phyloP scores from a whole-genome alignment of 805 yeast genomes.

The Candida krabiensis region DNA sequence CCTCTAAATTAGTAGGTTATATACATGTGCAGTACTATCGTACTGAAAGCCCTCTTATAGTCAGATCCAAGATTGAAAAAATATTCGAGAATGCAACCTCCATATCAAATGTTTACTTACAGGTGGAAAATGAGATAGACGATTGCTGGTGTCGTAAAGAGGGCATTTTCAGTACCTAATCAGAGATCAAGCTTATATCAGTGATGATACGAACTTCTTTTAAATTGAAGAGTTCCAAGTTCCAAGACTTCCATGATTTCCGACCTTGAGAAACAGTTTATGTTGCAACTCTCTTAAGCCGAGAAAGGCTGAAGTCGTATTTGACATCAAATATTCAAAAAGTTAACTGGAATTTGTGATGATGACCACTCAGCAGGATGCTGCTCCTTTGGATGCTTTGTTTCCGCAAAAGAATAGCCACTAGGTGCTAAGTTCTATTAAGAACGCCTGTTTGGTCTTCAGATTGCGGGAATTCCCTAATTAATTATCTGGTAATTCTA shows the following conservation, averaged over 20 bases:
- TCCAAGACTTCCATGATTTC: slow-evolving; percentile 43
- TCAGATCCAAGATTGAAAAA: slow-evolving; percentile 29
- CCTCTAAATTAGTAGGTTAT: slow-evolving; percentile 60
- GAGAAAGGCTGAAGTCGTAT: slow-evolving; percentile 63
- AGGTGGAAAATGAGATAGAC: slow-evolving; percentile 38
- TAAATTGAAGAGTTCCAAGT: too few relatives aligned
- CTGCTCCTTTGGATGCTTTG: slow-evolving; percentile 69
- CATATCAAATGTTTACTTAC: slow-evolving; percentile 30
- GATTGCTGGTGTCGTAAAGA: slow-evolving; percentile 39
- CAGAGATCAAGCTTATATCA: too few relatives aligned
- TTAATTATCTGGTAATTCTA: slow-evolving; percentile 66
- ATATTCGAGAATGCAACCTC: slow-evolving; percentile 21
- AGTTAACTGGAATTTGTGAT: slow-evolving; percentile 57
- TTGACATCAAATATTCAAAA: slow-evolving; percentile 60
- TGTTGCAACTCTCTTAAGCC: slow-evolving; percentile 52
- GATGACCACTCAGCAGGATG: slow-evolving; percentile 78
- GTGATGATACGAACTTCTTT: slow-evolving; percentile 16
- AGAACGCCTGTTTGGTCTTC: slow-evolving; percentile 65
- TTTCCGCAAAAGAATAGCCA: slow-evolving; percentile 70
- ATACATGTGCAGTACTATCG: slow-evolving; percentile 73
- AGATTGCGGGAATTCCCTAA: slow-evolving; percentile 72
- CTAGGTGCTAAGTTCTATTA: slow-evolving; percentile 70
- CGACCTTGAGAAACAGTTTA: too few relatives aligned
- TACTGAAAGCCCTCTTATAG: slow-evolving; percentile 30
- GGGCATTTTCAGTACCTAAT: slow-evolving; percentile 30